Base-by-base conservation (phyloP, 1,139 yeast species). In the Diutina neorugosa region DNA sequence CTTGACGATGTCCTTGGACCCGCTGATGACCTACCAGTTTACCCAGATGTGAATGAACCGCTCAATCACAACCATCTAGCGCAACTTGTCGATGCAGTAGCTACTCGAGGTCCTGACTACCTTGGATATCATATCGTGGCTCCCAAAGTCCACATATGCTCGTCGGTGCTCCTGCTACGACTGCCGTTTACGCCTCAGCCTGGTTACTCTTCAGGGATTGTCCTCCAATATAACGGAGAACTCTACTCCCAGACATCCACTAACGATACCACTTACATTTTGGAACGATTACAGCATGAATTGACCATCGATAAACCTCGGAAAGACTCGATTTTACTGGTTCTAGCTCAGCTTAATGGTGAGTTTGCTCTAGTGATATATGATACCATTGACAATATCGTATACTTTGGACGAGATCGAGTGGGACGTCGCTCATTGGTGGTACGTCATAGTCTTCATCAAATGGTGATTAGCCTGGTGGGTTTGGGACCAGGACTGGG, bases 221-320 rank as follows among this genome's bases (percentile, higher is more conserved):
- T 67, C 61, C 54, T 82, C 58, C 96, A 87, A 62, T 93, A 85
- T 68, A 93, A 93, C 64, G 98, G 98, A 0, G 98, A 91, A 63
- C 69, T 90, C 12, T 91, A 91, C 64, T 83, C 84, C 59, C 62
- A 65, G 0, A 82, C 77, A 42, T 54, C 57, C 1, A 53, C 59
- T 2, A 74, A 71, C 55, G 77, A 75, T 57, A 74, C 78, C 0
- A 62, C 58, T 12, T 73, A 52, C 58, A 61, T 65, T 21, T 59
- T 59, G 54, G 60, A 63, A 1, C 65, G 65, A 34, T 54, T 68
- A n/a, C 53, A 55, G 16, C 8, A 23, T 14, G 51, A 51, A 12
- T 31, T 54, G 5, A 12, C n/a, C 3, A 6, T 41, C 16, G 9
- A 18, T 14, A 14, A 11, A 7, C 9, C 12, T 8, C 27, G 48